phyloP scores from a whole-genome alignment of 2,329 filamentous ascomycete species.

The Pseudopithomyces maydicus region DNA sequence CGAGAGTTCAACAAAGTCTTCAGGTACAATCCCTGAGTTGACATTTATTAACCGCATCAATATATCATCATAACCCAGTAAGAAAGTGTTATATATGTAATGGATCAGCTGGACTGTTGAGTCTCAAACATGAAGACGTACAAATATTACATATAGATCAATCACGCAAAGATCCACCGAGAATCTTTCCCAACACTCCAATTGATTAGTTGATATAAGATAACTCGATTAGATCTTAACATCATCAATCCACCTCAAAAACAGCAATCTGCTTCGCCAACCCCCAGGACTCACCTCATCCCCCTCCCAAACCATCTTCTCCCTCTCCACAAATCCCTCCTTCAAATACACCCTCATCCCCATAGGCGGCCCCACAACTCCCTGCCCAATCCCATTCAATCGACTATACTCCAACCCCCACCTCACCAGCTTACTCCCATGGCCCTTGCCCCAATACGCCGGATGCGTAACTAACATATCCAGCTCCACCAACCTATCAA shows the following conservation, averaged over 20 bases:
- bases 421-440: not conserved
- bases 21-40: too few species aligned
- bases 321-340: not conserved
- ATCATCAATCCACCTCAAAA: not conserved
- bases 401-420: not conserved
- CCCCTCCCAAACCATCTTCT: not conserved
- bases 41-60: too few species aligned
- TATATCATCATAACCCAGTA: too few species aligned
- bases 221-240: too few species aligned
- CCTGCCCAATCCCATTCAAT: not conserved
- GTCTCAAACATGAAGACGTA: too few species aligned
- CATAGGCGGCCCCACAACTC: not conserved
- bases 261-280: slow-evolving; percentile 1
- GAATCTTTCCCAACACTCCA: too few species aligned
- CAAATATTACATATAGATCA: too few species aligned
- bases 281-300: not conserved
- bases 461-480: not conserved
- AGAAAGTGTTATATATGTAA: too few species aligned
- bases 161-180: too few species aligned
- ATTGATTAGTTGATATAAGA: too few species aligned
- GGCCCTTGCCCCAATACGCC: not conserved
- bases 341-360: not conserved
- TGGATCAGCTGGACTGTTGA: too few species aligned
- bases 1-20: too few species aligned
- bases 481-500: not conserved